Evolutionary conservation across 371 early-diverging fungal genomes (phyloP).

Genomic region (Circinella umbellata): DNA sequence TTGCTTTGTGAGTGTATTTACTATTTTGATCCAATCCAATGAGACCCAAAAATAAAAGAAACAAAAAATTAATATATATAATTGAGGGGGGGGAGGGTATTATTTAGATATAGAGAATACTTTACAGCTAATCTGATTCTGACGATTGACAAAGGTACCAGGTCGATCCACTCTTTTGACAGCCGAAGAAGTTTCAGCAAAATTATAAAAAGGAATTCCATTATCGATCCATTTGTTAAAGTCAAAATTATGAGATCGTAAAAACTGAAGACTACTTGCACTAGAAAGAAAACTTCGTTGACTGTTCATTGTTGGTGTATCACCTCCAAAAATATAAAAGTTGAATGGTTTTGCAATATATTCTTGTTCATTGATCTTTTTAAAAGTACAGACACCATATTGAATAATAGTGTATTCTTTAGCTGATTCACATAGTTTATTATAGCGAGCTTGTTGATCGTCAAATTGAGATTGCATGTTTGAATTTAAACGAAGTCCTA

Average conservation of each 20-base stretch:
- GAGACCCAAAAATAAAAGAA: too few species aligned
- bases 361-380: slow-evolving; percentile 46
- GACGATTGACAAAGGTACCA: background rate
- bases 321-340: slow-evolving; percentile 81
- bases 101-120: too few species aligned
- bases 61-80: too few species aligned
- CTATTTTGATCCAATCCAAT: background rate
- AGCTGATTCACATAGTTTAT: slow-evolving; percentile 56
- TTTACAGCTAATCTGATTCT: slow-evolving; percentile 11
- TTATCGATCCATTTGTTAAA: slow-evolving; percentile 69
- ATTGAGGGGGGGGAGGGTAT: too few species aligned
- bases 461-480: slow-evolving; percentile 29
- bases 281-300: slow-evolving; percentile 67
- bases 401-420: slow-evolving; percentile 70
- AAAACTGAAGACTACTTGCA: slow-evolving; percentile 61
- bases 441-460: slow-evolving; percentile 62
- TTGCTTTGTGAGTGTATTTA: slow-evolving; percentile 8
- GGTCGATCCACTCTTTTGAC: background rate
- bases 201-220: slow-evolving; percentile 53
- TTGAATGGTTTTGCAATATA: slow-evolving; percentile 84
- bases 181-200: slow-evolving; percentile 24
- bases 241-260: slow-evolving; percentile 70
- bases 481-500: slow-evolving; percentile 1
- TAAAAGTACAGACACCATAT: slow-evolving; percentile 82
- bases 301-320: slow-evolving; percentile 28